Conservation (phyloP, 768 basidiomycete genomes). For the Hydnomerulius pinastri region DNA sequence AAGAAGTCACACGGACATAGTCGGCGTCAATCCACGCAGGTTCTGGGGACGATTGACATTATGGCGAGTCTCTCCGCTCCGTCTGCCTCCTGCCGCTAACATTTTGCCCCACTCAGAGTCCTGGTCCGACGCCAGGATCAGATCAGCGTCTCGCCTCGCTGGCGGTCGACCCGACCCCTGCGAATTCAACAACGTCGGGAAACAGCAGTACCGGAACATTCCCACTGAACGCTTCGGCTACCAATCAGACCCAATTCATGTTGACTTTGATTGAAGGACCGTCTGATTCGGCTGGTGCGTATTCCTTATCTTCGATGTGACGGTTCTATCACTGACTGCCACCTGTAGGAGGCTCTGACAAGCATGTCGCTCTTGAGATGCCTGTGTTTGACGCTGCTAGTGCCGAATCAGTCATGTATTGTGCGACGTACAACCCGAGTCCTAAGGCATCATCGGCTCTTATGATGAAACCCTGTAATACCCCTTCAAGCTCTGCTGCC, state of each 20-base stretch:
- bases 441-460: slow-evolving; percentile 52
- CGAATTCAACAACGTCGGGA: slow-evolving; percentile 34
- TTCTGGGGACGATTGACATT: slow-evolving; percentile 49
- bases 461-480: slow-evolving; percentile 46
- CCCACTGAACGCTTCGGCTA: slow-evolving; percentile 51
- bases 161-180: slow-evolving; percentile 16
- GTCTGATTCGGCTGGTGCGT: slow-evolving; percentile 14
- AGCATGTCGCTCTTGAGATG: slow-evolving; percentile 45
- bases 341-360: slow-evolving; percentile 13
- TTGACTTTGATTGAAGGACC: slow-evolving; percentile 32
- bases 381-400: slow-evolving; percentile 42
- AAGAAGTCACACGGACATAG: background rate
- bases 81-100: slow-evolving; percentile 10
- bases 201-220: slow-evolving; percentile 32
- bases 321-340: slow-evolving; percentile 1
- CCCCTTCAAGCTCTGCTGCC: background rate
- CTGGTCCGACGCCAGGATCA: background rate
- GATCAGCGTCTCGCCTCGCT: slow-evolving; percentile 24
- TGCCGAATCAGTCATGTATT: slow-evolving; percentile 45
- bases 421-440: slow-evolving; percentile 62
- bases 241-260: slow-evolving; percentile 45
- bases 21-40: slow-evolving; percentile 24
- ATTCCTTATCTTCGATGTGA: background rate
- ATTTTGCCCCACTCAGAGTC: slow-evolving; percentile 2
- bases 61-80: slow-evolving; percentile 37